Percentiles rank a stretch among this genome's conserved stretches.
These are phyloP conservation scores for Daldinia vernicosa DNA, from an alignment of 495 filamentous ascomycete genomes.

Conservation along the genomic window DNA sequence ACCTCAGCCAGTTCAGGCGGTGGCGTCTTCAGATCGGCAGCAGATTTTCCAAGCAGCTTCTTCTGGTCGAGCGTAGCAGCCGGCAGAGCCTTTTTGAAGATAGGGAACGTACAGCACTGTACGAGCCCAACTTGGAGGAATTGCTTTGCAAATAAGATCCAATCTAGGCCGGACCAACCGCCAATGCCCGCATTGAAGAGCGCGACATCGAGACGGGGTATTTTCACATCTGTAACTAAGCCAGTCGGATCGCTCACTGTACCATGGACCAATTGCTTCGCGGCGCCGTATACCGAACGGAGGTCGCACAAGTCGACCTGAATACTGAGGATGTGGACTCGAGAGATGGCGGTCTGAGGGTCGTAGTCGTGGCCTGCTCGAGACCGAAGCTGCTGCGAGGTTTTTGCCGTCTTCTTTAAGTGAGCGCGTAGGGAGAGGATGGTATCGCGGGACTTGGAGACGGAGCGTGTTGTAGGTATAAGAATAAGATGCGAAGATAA, in stretches of 20 bases:
- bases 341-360: constrained; percentile 53
- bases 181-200: constrained; percentile 91
- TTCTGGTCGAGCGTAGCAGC: constrained; percentile 62
- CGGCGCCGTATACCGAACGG: constrained; percentile 56
- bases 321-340: constrained; percentile 65
- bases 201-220: constrained; percentile 79
- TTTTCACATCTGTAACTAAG: constrained; percentile 53
- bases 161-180: constrained; percentile 84
- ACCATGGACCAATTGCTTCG: constrained; percentile 58
- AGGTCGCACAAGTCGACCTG: constrained; percentile 66
- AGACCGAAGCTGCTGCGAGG: constrained; percentile 48
- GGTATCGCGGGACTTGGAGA: constrained; percentile 67
- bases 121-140: constrained; percentile 69
- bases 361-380: constrained; percentile 54
- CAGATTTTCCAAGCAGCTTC: constrained; percentile 35
- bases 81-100: constrained; percentile 70
- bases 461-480: constrained; percentile 71
- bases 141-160: constrained; percentile 66
- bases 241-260: constrained; percentile 57
- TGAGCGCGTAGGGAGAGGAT: constrained; percentile 63
- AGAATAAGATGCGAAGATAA: constrained; percentile 68
- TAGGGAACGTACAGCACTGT: constrained; percentile 77
- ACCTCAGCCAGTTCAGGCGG: constrained; percentile 69
- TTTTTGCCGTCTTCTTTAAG: constrained; percentile 54
- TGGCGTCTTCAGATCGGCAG: constrained; percentile 7